These are phyloP conservation scores for Apostasia shenzhenica DNA, from an alignment of 106 monocot genomes.

Conservation along the genomic window DNA sequence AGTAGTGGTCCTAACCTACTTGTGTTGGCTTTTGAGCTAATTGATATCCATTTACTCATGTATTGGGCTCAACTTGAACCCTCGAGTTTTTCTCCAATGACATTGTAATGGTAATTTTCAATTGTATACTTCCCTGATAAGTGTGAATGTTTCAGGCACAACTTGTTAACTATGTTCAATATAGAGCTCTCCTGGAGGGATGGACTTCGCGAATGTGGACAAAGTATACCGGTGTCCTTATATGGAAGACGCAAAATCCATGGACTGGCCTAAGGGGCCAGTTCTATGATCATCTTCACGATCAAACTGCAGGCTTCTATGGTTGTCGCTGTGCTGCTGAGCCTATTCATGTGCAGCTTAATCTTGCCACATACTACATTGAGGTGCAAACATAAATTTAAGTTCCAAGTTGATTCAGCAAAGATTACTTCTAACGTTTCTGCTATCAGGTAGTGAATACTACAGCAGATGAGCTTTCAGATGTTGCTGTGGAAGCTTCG, in stretches of 20 bases:
- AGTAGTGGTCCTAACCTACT: too few species aligned
- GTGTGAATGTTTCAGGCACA: constrained; percentile 60
- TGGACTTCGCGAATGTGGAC: constrained; percentile 97
- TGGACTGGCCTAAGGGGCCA: constrained; percentile 98
- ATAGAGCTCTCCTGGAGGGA: constrained; percentile 90
- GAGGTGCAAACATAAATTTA: constrained; percentile 42
- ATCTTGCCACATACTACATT: constrained; percentile 60
- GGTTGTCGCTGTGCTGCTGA: constrained; percentile 96
- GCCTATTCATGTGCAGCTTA: constrained; percentile 91
- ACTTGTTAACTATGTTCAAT: constrained; percentile 91
- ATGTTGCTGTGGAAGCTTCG: constrained; percentile 73
- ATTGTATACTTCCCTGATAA: neutral
- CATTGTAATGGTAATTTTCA: too few species aligned
- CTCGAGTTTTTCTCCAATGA: too few species aligned
- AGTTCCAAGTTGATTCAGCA: neutral
- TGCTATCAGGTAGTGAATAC: constrained; percentile 78
- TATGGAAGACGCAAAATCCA: constrained; percentile 98
- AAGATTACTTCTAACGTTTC: neutral
- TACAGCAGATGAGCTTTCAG: constrained; percentile 52
- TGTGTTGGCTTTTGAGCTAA: too few species aligned
- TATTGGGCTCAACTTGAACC: too few species aligned
- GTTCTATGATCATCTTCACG: constrained; percentile 96
- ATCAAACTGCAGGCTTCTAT: constrained; percentile 94
- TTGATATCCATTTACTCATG: too few species aligned
- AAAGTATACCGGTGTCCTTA: constrained; percentile 86